Evolutionary conservation across 208 protist genomes (phyloP), one percentile per base, ranked within the genome.

Genomic region (Acanthamoeba triangularis): DNA sequence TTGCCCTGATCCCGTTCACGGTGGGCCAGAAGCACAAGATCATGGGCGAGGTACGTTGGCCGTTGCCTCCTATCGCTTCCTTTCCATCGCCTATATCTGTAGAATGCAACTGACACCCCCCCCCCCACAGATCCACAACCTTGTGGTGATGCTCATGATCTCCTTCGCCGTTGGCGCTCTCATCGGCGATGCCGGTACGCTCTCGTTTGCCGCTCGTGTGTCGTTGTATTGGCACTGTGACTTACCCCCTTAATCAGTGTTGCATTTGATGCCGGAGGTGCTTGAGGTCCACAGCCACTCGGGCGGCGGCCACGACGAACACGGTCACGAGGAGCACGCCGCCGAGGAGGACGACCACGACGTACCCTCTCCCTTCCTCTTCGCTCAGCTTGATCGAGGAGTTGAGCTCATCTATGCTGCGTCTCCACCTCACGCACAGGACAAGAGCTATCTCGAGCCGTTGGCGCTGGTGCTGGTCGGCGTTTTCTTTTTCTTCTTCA

Each of bases 261-360:
- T 94, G 10, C 88, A 94, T 63, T 67, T 94, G 63, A 47, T 94
- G 14, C 88, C 88, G 23, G 37, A 94, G 30, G 88, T 54, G 16
- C 65, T 94, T 4, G 65, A 94, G 25, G 88, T 94, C n/a, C 85
- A 92, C 33, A 74, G 65, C 67, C 63, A 94, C 88, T 49, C 35
- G 10, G 41, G 49, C 14, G 88, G 88, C 14, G 88, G 88, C 61
- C 88, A 94, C 44, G 56, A 59, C 30, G 59, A 94, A 54, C 49
- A 54, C 49, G 49, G 3, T 1, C 49, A 54, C 49, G 49, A 54
- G 37, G 65, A 72, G 54, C 35, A 92, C 16, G 7, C 13, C 7
- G 85, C 13, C 7, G 85, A 72, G 23, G 85, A 37, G 23, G 78
- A 87, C 10, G 78, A 59, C 78, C 44, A 87, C 44, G 78, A 87